These are phyloP conservation scores for Middelhovenomyces tepae DNA, from an alignment of 805 yeast species.

Conservation along the genomic window DNA sequence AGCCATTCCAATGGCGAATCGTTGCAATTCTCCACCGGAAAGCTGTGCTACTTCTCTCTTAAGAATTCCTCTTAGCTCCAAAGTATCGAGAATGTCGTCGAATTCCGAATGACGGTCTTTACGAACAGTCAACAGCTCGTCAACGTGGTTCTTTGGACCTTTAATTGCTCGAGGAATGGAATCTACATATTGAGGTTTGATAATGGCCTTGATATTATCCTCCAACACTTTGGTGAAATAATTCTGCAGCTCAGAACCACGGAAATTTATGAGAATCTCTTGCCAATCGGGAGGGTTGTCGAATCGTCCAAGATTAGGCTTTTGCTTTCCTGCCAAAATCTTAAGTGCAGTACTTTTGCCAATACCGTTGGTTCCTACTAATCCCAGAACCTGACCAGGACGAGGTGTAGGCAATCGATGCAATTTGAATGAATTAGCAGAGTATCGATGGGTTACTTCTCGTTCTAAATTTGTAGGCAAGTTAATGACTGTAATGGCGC, in stretches of 20 bases:
- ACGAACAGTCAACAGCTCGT: constrained; percentile 68
- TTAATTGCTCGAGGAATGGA: constrained; percentile 94
- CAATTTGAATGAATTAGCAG: constrained; percentile 94
- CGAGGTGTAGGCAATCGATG: constrained; percentile 97
- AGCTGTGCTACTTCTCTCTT: constrained; percentile 82
- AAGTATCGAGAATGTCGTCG: constrained; percentile 53
- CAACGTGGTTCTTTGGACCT: constrained; percentile 77
- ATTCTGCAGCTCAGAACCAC: constrained; percentile 97
- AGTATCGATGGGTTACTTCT: constrained; percentile 93
- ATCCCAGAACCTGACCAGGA: constrained; percentile 96
- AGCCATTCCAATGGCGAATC: constrained; percentile 97
- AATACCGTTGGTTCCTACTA: constrained; percentile 98
- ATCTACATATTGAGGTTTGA: constrained; percentile 98
- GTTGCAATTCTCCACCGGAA: constrained; percentile 98
- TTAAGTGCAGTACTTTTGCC: constrained; percentile 97
- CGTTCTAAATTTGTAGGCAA: constrained; percentile 89
- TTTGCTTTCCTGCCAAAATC: constrained; percentile 94
- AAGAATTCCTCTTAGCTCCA: constrained; percentile 70
- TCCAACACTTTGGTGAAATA: constrained; percentile 90
- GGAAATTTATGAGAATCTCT: constrained; percentile 79
- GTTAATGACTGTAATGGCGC: constrained; percentile 92
- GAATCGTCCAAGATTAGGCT: constrained; percentile 88
- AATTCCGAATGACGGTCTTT: constrained; percentile 62
- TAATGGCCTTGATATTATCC: constrained; percentile 90
- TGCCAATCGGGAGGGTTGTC: constrained; percentile 98